Evolutionary conservation across 257 asterid genomes (phyloP).

Genomic region (Echium plantagineum): DNA sequence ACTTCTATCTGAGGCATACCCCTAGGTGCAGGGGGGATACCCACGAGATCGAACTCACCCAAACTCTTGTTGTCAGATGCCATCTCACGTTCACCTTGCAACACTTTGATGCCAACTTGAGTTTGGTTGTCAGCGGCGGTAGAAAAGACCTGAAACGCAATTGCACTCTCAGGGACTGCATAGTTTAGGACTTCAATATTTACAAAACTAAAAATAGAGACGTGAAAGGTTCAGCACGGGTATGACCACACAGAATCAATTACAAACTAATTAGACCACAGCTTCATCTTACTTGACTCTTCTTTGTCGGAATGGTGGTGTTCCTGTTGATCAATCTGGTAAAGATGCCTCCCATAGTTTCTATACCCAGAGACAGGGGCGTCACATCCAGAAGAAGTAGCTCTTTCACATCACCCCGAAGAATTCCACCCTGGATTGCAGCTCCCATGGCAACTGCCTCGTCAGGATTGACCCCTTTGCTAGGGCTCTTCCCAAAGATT

Average conservation of each 20-base stretch:
- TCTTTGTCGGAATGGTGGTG: slow-evolving; percentile 75
- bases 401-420: slow-evolving; percentile 78
- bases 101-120: slow-evolving; percentile 35
- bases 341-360: slow-evolving; percentile 69
- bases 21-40: slow-evolving; percentile 78
- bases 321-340: slow-evolving; percentile 68
- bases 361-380: slow-evolving; percentile 73
- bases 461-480: slow-evolving; percentile 84
- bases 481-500: slow-evolving; percentile 62
- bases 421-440: slow-evolving; percentile 80
- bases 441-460: slow-evolving; percentile 92
- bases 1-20: slow-evolving; percentile 85
- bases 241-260: too few relatives aligned
- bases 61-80: slow-evolving; percentile 64
- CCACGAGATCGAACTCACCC: slow-evolving; percentile 72
- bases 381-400: slow-evolving; percentile 73
- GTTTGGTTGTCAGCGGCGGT: slow-evolving; percentile 47
- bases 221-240: not conserved
- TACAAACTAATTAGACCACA: not conserved
- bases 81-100: slow-evolving; percentile 81
- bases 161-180: not conserved
- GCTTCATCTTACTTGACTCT: slow-evolving; percentile 40
- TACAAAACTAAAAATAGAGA: not conserved
- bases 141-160: slow-evolving; percentile 27
- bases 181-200: too few relatives aligned